Evolutionary conservation across 108 stramenopile genomes (phyloP), one percentile per base, ranked within the genome.

Genomic region (Fistulifera pelliculosa): DNA sequence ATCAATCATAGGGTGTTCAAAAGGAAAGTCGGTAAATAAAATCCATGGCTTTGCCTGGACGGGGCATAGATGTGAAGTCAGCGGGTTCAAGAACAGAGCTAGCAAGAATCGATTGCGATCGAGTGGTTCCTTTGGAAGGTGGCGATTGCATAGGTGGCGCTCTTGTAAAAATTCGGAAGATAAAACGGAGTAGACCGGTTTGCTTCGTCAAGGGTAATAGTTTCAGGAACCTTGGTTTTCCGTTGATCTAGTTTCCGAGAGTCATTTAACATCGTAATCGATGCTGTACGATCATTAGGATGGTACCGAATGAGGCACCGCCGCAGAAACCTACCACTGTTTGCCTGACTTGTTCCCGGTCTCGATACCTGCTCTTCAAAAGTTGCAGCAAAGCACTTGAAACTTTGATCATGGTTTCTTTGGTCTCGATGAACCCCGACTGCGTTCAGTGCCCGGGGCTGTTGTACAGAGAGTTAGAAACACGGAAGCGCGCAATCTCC

Each of bases 221-320:
- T 25, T 16, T 35, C 56, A 13, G 44, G 44, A n/a, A 47, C 51
- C 12, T 53, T 56, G 38, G 61, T 65, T 57, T 68, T 71, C 47
- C 76, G 27, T n/a, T 70, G 41, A 53, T 87, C 89, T 28, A 90
- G 24, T 41, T 70, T 73, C 25, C 68, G 51, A 11, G 62, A 56
- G 42, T 77, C 70, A 38, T 77, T 66, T 42, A 73, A 66, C 54
- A 81, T 49, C 24, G 63, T 59, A 15, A 86, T 75, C 2, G 76
- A 56, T 27, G 89, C 89, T 10, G 83, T 87, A 42, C 78, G 64
- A 62, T 87, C 83, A 52, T 62, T 82, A 1, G 89, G 89, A 55
- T 80, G 87, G 52, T 85, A 90, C 45, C 74, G 79, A 21, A 90
- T 58, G n/a, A 85, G 73, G 58, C 89, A 90, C 23, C 75, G 72